A percentile compares a stretch with the other conserved stretches of the same genome.
phyloP scores from a whole-genome alignment of 805 yeast genomes.

The Maudiozyma barnettii region DNA sequence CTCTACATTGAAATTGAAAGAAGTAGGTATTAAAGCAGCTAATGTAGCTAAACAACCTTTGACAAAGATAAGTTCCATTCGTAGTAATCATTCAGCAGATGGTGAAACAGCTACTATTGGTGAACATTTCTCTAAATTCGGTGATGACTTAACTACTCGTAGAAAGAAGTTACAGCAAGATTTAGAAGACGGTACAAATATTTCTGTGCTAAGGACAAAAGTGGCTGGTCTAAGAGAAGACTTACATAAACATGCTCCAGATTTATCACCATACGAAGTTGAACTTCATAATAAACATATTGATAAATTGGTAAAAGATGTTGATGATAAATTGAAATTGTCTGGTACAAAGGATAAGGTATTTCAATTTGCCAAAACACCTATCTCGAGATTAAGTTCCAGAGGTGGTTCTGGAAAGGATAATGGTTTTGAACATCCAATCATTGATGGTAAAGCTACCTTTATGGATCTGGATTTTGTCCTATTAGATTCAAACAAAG shows the following conservation, averaged over 20 bases:
- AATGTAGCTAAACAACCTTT: slow-evolving; percentile 3
- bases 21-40: background rate
- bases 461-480: slow-evolving; percentile 2
- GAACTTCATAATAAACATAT: slow-evolving; percentile 1
- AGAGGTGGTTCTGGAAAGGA: background rate
- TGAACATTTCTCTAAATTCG: background rate
- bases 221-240: background rate
- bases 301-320: background rate
- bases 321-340: background rate
- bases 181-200: background rate
- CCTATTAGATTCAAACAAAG: background rate
- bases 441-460: background rate
- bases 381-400: background rate
- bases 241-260: slow-evolving; percentile 1
- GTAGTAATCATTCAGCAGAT: background rate
- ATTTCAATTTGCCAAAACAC: background rate
- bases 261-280: background rate
- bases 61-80: background rate
- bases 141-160: background rate
- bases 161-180: background rate
- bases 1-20: background rate
- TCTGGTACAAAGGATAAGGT: background rate
- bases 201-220: background rate
- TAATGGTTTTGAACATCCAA: background rate
- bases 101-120: background rate